Evolutionary conservation across 352 stramenopile genomes (phyloP), one percentile per base, ranked within the genome.

Genomic region (Pythium myriotylum): DNA sequence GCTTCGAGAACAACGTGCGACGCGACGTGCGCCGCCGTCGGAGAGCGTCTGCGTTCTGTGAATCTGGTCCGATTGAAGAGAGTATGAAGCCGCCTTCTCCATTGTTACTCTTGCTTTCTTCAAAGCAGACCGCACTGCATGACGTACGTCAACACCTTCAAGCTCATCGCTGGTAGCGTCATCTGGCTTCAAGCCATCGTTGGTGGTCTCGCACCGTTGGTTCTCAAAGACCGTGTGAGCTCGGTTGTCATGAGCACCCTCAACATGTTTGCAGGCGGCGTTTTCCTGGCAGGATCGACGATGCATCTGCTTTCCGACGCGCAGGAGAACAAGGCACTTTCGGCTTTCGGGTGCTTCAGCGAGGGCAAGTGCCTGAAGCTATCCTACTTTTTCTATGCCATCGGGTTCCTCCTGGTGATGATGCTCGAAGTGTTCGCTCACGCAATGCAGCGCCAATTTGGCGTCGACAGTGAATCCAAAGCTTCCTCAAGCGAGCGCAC

Each of bases 291-390:
- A 1, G 82, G 83, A 12, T 91, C 85, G 22, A 85, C 77, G n/a
- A 73, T 94, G 62, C 85, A 94, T 53, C 56, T 94, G 55, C 79
- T 94, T 20, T 80, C 85, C 10, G 85, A 94, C 48, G 83, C 85
- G 23, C 78, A 89, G 49, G 68, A 74, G 50, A 92, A 94, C 60
- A 47, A 58, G 42, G 78, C 81, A 47, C 77, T 94, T 12, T 68
- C 65, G 0, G 42, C 58, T 7, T 80, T 72, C 54, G 72, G 74
- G 1, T 91, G 85, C 49, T 64, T 81, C 0, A 50, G 58, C 8
- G 60, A 72, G 45, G 70, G 59, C 48, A 77, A 76, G 57, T 92
- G 83, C 63, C 86, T 94, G 51, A 74, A 84, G 59, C 87, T 82
- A 67, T 78, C 83, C 46, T 89, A 91, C 72, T 89, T 92, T 59